Conservation (phyloP, 768 basidiomycete species). For the Dacryopinax primogenitus region DNA sequence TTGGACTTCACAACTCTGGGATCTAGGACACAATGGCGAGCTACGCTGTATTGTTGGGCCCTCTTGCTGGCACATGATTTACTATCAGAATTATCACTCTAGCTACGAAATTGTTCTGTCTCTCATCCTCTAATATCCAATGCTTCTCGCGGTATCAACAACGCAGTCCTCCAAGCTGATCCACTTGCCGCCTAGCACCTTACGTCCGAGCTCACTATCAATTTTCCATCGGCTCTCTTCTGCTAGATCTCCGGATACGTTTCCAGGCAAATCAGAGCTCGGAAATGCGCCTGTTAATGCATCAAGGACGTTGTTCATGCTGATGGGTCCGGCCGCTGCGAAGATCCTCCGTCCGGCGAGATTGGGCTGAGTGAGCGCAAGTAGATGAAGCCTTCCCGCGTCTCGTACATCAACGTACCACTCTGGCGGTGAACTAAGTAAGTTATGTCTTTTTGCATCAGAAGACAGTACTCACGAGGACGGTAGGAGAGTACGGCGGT, state of each 20-base stretch:
- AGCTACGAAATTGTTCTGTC: neutral
- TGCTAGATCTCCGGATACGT: neutral
- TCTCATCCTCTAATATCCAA: neutral
- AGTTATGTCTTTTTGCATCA: neutral
- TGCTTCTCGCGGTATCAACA: neutral
- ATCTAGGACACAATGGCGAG: too few species aligned
- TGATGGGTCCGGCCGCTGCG: neutral
- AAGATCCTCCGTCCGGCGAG: neutral
- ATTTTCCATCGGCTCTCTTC: neutral
- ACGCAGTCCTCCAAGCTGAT: neutral
- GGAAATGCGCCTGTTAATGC: neutral
- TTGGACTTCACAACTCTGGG: too few species aligned
- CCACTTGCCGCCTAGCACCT: slow-evolving; percentile 4
- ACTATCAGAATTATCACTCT: neutral
- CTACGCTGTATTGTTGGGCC: too few species aligned
- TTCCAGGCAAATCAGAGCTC: neutral
- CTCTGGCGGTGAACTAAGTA: neutral
- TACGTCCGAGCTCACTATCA: neutral
- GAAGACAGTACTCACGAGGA: neutral
- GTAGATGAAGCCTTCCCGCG: neutral
- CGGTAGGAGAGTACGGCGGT: neutral
- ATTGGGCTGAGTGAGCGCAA: neutral
- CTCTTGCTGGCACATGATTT: neutral
- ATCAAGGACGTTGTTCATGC: neutral
- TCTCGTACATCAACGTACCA: slow-evolving; percentile 3